Conservation (phyloP, 2,329 filamentous ascomycete species). For the Didymella lethalis region DNA sequence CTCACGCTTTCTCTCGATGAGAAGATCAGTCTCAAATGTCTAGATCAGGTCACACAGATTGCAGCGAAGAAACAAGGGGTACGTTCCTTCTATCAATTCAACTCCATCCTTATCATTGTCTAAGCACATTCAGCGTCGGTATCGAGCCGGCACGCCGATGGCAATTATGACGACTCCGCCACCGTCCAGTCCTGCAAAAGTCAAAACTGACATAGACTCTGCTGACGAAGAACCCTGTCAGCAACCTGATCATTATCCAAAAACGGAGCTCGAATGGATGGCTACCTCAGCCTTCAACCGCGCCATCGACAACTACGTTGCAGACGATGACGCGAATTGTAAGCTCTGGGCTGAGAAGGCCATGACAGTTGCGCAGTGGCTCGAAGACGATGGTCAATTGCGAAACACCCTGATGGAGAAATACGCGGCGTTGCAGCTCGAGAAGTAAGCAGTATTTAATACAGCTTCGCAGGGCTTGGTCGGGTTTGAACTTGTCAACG, state of each 20-base stretch:
- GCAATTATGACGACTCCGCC: slow-evolving; percentile 19
- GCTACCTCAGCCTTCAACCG: slow-evolving; percentile 68
- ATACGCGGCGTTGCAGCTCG: slow-evolving; percentile 61
- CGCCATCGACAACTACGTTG: slow-evolving; percentile 65
- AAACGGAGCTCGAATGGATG: slow-evolving; percentile 78
- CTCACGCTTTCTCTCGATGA: slow-evolving; percentile 67
- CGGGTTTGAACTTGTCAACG: neutral
- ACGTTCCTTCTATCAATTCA: slow-evolving; percentile 19
- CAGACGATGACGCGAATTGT: slow-evolving; percentile 63
- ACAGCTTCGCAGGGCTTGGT: neutral
- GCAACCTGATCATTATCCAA: slow-evolving; percentile 64
- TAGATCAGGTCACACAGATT: slow-evolving; percentile 66
- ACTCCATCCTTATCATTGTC: slow-evolving; percentile 8
- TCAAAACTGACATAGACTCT: slow-evolving; percentile 8
- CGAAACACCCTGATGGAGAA: slow-evolving; percentile 51
- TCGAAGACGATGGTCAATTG: slow-evolving; percentile 58
- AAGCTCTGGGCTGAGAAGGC: slow-evolving; percentile 70
- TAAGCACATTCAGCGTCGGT: slow-evolving; percentile 14
- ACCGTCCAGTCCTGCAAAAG: slow-evolving; percentile 24
- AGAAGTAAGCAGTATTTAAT: slow-evolving; percentile 2
- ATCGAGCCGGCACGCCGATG: neutral
- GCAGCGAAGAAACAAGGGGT: slow-evolving; percentile 41
- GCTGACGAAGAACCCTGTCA: slow-evolving; percentile 35
- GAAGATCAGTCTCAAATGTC: slow-evolving; percentile 64
- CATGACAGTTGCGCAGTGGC: slow-evolving; percentile 66